A percentile compares a stretch with the other conserved stretches of the same genome.
phyloP scores from a whole-genome alignment of 345 rosid species.

The Brassica cretica region DNA sequence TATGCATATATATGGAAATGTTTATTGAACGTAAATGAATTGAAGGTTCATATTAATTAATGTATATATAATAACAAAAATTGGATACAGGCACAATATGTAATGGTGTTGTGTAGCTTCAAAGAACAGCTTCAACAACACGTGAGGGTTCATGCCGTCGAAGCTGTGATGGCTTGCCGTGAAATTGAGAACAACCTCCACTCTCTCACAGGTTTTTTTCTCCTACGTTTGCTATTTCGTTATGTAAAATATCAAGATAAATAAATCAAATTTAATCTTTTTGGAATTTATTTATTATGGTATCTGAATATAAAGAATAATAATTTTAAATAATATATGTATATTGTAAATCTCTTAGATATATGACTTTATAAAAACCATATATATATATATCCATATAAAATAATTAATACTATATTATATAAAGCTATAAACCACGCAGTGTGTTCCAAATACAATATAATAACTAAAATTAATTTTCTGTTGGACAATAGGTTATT shows the following conservation, averaged over 20 bases:
- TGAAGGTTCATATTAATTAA: background rate
- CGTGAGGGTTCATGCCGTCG: conserved; percentile 96
- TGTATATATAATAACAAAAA: background rate
- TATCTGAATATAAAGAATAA: background rate
- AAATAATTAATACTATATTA: background rate
- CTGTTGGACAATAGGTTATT: background rate
- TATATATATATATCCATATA: background rate
- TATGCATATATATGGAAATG: conserved; percentile 17
- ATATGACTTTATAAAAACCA: background rate
- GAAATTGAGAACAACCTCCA: conserved; percentile 88
- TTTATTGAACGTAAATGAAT: background rate
- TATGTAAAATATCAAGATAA: background rate
- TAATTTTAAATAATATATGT: background rate
- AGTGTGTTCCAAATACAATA: background rate
- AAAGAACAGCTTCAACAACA: conserved; percentile 99
- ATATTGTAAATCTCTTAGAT: background rate
- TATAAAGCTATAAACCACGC: background rate
- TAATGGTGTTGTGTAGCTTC: conserved; percentile 89
- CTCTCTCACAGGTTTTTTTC: conserved; percentile 73
- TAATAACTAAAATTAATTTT: background rate
- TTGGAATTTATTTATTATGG: background rate
- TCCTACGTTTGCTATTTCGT: conserved; percentile 10
- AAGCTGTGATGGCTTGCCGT: conserved; percentile 99
- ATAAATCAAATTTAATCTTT: background rate
- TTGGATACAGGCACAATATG: conserved; percentile 71